Base-by-base conservation (phyloP, 495 filamentous ascomycete species). In the Aspergillus biplanus region DNA sequence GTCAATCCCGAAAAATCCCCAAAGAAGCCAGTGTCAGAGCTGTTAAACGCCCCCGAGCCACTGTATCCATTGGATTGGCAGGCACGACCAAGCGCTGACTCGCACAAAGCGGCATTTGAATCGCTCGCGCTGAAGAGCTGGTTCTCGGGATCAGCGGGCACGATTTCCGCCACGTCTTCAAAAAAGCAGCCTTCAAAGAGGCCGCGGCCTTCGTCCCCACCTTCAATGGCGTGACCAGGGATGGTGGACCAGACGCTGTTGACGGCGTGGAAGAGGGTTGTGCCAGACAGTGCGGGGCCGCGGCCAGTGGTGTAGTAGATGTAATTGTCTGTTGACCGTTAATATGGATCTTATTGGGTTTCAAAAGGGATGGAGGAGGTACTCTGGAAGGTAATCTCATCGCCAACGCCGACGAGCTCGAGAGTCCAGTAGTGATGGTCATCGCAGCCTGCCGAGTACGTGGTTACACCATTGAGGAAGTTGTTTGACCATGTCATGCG, bases 31-130 rank as follows among this genome's bases (percentile, higher is more conserved):
- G 54, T 37, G 42, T 56, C 54, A 33, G 5, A 37, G 16, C 32
- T 39, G 7, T 42, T 21, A 56, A 56, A 56, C 15, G 54, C 54
- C 5, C 54, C 54, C 11, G 54, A 56, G 18, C 34, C 34, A 21
- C 33, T 56, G 34, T 56, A 56, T 39, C 32, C 34, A 39, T 56
- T 56, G 35, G 54, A 13, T n/a, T 16, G 7, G 34, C 54, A 56
- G n/a, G 32, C 7, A 13, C 54, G 32, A 12, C 54, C 54, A 9
- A 56, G 27, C 15, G 32, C 9, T 16, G 54, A 39, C 33, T 56
- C 33, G 34, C 54, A 56, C 34, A 8, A 12, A 11, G 33, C 34
- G 34, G 18, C 33, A 18, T 56, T 42, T 39, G 31, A 32, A 4
- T 15, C 13, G 18, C 16, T 18, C 7, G 46, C 13, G n/a, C 46